Evolutionary conservation across 2,329 filamentous ascomycete species (phyloP), one percentile per base, ranked within the genome.

Genomic region (Aurifilum marmelostoma): DNA sequence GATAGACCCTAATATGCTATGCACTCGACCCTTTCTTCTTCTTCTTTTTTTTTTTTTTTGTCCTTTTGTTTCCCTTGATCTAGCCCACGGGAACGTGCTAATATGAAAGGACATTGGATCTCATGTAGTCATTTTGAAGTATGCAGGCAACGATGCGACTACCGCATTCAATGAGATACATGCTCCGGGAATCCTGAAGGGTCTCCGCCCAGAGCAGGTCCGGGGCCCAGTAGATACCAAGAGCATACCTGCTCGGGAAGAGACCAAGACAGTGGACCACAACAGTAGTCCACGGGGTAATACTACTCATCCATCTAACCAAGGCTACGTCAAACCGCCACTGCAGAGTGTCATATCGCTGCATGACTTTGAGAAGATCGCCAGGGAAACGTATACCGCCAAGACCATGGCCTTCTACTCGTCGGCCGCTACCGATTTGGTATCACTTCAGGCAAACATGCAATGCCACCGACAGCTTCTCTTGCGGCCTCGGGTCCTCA

Each of bases 371-470:
- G 82, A 85, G 69, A 70, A 72, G 3, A 76, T 82, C 0, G 86
- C 85, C 0, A 79, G 80, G 8, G 80, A 80, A 47, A 81, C 80
- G 0, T 77, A 83, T 2, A 80, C 78, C 8, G 76, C 78, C 24
- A 86, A 87, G 72, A 82, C 83, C 2, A 87, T 84, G 83, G 85
- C 85, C 0, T 88, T 87, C 72, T 86, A 87, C 73, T 84, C 83
- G 18, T 84, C 83, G 24, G 85, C 84, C 0, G 81, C 84, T 16
- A 86, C 83, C 12, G 85, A 87, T 75, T 75, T 85, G 4, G 76
- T 86, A 68, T 87, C 84, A 1, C 80, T 81, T 2, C 77, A 82
- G 32, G 80, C 81, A 16, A 87, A 86, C 73, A 83, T 82, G 66
- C 80, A 80, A 1, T 78, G 82, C 61, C 82, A 85, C 69, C 78